Evolutionary conservation across 768 basidiomycete genomes (phyloP).

Genomic region (Chalciporus chontae): DNA sequence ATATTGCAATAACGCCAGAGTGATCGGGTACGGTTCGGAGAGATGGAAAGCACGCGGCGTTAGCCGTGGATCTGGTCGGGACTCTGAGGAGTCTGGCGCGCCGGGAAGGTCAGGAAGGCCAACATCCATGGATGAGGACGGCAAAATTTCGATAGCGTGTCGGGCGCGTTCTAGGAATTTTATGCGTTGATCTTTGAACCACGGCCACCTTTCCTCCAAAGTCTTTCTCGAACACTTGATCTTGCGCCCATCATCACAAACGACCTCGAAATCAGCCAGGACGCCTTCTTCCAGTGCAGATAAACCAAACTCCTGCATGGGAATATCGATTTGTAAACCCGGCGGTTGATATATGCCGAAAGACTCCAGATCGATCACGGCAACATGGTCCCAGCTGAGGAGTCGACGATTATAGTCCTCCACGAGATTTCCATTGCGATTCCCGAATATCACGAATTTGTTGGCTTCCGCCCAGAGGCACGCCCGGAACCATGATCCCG

Average conservation of each 20-base stretch:
- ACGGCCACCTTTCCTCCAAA: slow-evolving; percentile 92
- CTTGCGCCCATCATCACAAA: slow-evolving; percentile 86
- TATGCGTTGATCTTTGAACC: slow-evolving; percentile 78
- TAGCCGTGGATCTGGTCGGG: slow-evolving; percentile 71
- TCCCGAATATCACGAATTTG: slow-evolving; percentile 89
- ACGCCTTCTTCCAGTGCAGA: slow-evolving; percentile 76
- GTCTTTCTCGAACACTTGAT: slow-evolving; percentile 79
- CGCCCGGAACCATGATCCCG: slow-evolving; percentile 94
- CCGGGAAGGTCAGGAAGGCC: slow-evolving; percentile 61
- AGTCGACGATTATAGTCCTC: slow-evolving; percentile 91
- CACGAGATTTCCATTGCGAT: slow-evolving; percentile 80
- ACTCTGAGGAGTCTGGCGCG: slow-evolving; percentile 43
- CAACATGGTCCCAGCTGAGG: slow-evolving; percentile 89
- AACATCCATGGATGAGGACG: slow-evolving; percentile 57
- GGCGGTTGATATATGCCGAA: slow-evolving; percentile 96
- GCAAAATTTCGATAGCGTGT: slow-evolving; percentile 54
- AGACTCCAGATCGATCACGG: slow-evolving; percentile 86
- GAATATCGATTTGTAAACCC: slow-evolving; percentile 54
- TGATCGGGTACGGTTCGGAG: slow-evolving; percentile 87
- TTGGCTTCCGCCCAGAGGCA: slow-evolving; percentile 84
- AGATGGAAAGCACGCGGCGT: slow-evolving; percentile 76
- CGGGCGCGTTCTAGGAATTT: slow-evolving; percentile 57
- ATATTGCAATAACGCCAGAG: slow-evolving; percentile 88
- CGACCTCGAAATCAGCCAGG: slow-evolving; percentile 87
- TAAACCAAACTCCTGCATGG: slow-evolving; percentile 83